Evolutionary conservation across 2,329 filamentous ascomycete genomes (phyloP).

Genomic region (Endoconidiophora laricicola): DNA sequence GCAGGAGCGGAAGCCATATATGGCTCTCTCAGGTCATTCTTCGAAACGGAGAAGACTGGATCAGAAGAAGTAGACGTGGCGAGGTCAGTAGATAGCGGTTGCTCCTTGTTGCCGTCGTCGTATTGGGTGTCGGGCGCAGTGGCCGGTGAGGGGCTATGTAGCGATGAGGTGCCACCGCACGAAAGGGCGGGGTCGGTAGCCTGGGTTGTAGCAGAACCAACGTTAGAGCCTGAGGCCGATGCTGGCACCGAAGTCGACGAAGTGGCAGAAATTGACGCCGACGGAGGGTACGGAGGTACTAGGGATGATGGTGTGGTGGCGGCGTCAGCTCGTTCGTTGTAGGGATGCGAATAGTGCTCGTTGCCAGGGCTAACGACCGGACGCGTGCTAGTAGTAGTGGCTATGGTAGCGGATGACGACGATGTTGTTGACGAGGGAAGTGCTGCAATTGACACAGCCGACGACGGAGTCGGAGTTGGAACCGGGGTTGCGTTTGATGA

Average conservation of each 20-base stretch:
- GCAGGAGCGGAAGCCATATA: constrained; percentile 5
- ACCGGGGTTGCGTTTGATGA: neutral
- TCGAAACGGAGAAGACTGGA: neutral
- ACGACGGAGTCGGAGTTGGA: neutral
- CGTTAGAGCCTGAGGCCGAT: constrained; percentile 1
- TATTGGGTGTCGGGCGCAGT: neutral
- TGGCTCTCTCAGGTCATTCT: neutral
- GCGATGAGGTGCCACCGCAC: neutral
- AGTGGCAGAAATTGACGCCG: constrained; percentile 1
- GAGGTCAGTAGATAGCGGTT: no score
- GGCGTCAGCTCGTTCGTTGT: no score
- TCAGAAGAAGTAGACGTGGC: neutral
- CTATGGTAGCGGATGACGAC: neutral
- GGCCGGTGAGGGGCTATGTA: constrained; percentile 2
- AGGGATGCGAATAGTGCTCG: neutral
- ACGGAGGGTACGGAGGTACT: neutral
- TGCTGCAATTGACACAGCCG: neutral
- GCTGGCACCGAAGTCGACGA: neutral
- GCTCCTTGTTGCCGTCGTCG: neutral
- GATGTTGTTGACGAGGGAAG: neutral
- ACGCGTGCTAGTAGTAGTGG: neutral
- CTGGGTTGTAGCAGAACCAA: constrained; percentile 7
- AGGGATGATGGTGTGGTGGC: no score
- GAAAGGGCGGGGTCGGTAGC: constrained; percentile 5
- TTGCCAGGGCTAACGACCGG: neutral